Evolutionary conservation across 208 protist genomes (phyloP).

Genomic region (Herpetomonas samuelpessoai): DNA sequence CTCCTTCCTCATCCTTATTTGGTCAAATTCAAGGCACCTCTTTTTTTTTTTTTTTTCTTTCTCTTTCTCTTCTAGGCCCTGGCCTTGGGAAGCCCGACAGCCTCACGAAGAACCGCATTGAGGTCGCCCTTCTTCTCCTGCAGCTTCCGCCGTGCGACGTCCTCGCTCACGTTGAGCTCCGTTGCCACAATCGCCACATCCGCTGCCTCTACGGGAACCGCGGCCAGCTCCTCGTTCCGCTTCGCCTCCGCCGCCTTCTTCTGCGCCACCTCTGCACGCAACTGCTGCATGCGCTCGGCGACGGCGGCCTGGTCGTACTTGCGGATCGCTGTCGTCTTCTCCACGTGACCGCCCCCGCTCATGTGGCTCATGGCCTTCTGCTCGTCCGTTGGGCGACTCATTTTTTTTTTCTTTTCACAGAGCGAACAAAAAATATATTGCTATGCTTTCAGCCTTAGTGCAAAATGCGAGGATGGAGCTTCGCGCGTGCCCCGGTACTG

Average conservation of each 20-base stretch:
- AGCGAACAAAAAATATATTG: conserved; percentile 4
- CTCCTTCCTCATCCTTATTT: too few species aligned
- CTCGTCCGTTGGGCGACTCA: conserved; percentile 70
- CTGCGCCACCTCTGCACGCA: conserved; percentile 55
- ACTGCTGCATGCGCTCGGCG: conserved; percentile 64
- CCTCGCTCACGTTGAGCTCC: conserved; percentile 30
- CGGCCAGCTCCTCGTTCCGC: conserved; percentile 41
- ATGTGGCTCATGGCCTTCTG: conserved; percentile 79
- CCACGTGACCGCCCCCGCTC: conserved; percentile 32
- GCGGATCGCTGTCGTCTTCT: conserved; percentile 70
- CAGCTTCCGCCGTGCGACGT: conserved; percentile 37
- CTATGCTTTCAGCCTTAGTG: not conserved
- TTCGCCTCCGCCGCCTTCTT: conserved; percentile 59
- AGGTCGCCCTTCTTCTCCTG: conserved; percentile 64
- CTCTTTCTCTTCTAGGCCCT: conserved; percentile 22
- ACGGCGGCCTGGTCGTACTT: conserved; percentile 69
- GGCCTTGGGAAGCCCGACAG: conserved; percentile 57
- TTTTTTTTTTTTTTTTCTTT: conserved; percentile 10
- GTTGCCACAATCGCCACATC: conserved; percentile 51
- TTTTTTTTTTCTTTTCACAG: conserved; percentile 11
- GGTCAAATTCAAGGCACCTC: too few species aligned
- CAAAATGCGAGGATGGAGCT: too few species aligned
- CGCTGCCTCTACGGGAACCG: conserved; percentile 33
- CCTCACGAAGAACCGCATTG: conserved; percentile 52
- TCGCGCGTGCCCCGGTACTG: too few species aligned